Evolutionary conservation across 148 eudicot genomes (phyloP).

Genomic region (Vaccinium darrowii): DNA sequence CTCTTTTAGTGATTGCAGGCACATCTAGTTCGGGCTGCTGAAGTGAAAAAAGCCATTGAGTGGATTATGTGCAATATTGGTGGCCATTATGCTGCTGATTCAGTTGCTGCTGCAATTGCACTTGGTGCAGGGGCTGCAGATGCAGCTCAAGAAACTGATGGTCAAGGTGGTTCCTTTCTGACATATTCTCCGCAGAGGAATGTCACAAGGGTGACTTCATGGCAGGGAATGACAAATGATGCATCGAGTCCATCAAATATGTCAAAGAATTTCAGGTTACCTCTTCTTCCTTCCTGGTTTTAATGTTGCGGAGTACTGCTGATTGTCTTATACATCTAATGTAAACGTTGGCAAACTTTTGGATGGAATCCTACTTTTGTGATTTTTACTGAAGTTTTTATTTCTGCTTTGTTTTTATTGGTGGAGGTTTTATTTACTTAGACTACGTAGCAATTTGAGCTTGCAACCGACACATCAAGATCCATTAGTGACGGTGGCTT

Average conservation of each 20-base stretch:
- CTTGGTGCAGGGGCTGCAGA: conserved; percentile 43
- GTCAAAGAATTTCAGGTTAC: conserved; percentile 83
- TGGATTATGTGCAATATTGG: conserved; percentile 94
- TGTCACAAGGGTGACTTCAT: conserved; percentile 34
- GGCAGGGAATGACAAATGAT: conserved; percentile 63
- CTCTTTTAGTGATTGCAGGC: conserved; percentile 79
- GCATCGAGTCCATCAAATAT: conserved; percentile 46
- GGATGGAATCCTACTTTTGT: neutral
- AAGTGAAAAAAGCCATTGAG: conserved; percentile 92
- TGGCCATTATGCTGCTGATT: conserved; percentile 94
- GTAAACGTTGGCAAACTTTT: conserved; percentile 7
- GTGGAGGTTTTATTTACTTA: neutral
- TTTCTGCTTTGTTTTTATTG: neutral
- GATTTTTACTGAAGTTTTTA: neutral
- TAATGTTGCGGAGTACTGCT: neutral
- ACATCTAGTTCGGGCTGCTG: conserved; percentile 87
- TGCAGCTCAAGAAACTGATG: conserved; percentile 49
- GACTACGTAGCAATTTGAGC: neutral
- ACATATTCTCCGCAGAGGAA: conserved; percentile 53
- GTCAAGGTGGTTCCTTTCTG: conserved; percentile 39
- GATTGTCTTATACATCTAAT: neutral
- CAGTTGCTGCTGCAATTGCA: conserved; percentile 75
- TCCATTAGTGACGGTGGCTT: neutral
- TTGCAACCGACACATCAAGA: neutral
- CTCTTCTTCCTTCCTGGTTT: conserved; percentile 20